A percentile compares a stretch with the other conserved stretches of the same genome.
phyloP scores from a whole-genome alignment of 257 asterid genomes.

The Capsicum pubescens region DNA sequence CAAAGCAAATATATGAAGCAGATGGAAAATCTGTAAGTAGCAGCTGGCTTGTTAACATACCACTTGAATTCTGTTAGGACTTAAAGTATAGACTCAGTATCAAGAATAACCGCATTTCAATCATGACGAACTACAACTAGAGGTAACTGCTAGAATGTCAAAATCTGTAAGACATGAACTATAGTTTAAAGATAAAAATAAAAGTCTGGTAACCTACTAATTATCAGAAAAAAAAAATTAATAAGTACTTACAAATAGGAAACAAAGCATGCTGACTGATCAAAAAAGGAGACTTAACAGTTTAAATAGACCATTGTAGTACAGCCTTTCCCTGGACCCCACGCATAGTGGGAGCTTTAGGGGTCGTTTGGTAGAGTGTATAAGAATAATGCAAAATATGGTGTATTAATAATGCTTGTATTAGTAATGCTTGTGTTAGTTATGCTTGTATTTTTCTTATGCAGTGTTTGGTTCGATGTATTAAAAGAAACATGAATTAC shows the following conservation, averaged over 20 bases:
- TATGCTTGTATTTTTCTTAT: too few species aligned
- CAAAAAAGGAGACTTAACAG: background rate
- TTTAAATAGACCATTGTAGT: background rate
- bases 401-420: too few species aligned
- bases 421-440: too few species aligned
- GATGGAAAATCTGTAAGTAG: background rate
- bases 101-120: background rate
- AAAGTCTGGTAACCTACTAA: too few species aligned
- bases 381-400: too few species aligned
- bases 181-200: background rate
- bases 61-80: background rate
- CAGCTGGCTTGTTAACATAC: background rate
- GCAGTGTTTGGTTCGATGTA: too few species aligned
- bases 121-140: background rate
- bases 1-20: background rate
- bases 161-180: background rate
- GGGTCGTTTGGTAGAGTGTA: too few species aligned
- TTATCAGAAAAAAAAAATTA: too few species aligned
- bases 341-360: too few species aligned
- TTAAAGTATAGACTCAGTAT: background rate
- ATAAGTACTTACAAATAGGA: background rate
- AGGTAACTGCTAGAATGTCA: background rate
- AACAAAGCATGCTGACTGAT: background rate
- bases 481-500: too few species aligned
- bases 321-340: too few species aligned